Evolutionary conservation across 192 early-diverging fungal genomes (phyloP), one percentile per base, ranked within the genome.

Genomic region (Coemansia sp.): DNA sequence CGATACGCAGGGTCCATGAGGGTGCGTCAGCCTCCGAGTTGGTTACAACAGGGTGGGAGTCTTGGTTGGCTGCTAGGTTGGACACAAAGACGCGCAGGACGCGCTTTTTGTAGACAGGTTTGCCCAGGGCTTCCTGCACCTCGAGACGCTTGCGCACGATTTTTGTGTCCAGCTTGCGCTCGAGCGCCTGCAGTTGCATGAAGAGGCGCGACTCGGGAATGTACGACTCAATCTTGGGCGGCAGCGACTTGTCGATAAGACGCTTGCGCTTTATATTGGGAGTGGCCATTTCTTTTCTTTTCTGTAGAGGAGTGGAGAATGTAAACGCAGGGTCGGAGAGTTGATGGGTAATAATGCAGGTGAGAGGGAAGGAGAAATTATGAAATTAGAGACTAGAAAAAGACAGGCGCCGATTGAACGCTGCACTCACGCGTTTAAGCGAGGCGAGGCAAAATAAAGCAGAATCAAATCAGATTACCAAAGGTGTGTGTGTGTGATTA

Each of bases 141-240:
- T 96, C 94, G 42, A 95, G 68, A 25, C 87, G 85, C 70, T 98
- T 98, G 57, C 92, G 80, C 69, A 90, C 86, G 49, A 98, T 93
- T 24, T 89, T 91, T 2, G 87, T 83, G 73, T 98, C 94, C 43
- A 98, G 79, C 57, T 81, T 82, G 56, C 85, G 88, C 80, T 98
- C 96, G 67, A 91, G 86, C 14, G 94, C 87, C 62, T 87, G 83
- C 19, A 98, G 80, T 57, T 94, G 86, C 23, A 82, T 85, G 66
- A 93, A 96, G 24, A 96, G 76, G 34, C 82, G 85, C 24, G 96
- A 93, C 71, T 98, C 96, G 10, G 94, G 93, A 27, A 98, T 89
- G 74, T 89, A 88, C 1, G 87, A 73, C 41, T 95, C 94, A 66
- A 98, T 89, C 86, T 93, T 82, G 22, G 60, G 58, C 13, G 80